Conservation (phyloP, 176 grass and related monocot genomes). For the Triticum timopheevii region DNA sequence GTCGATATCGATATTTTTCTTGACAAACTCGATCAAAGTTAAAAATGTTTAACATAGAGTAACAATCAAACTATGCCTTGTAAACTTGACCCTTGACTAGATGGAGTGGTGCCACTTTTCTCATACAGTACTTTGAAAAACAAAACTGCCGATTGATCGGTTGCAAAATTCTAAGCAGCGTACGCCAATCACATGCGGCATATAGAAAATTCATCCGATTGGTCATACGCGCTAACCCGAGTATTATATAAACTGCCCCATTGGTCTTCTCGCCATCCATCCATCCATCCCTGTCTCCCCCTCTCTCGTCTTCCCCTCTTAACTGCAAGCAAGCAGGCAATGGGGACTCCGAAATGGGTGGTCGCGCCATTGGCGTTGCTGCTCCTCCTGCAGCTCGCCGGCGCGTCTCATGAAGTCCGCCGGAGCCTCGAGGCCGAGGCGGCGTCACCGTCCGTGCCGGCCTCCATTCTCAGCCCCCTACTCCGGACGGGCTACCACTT, state of each 20-base stretch:
- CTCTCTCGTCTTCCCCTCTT: neutral
- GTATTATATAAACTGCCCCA: conserved; percentile 14
- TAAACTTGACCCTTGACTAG: neutral
- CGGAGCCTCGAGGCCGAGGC: conserved; percentile 10
- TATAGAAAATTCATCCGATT: conserved; percentile 4
- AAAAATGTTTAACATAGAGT: neutral
- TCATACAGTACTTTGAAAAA: neutral
- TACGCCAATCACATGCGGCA: neutral
- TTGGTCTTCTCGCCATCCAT: conserved; percentile 10
- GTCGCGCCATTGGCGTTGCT: neutral
- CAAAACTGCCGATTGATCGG: neutral
- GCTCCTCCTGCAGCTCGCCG: conserved; percentile 9
- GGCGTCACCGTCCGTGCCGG: conserved; percentile 15
- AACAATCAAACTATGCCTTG: neutral
- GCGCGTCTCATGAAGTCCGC: neutral
- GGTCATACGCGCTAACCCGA: neutral
- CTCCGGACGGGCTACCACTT: conserved; percentile 60
- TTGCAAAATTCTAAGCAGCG: neutral
- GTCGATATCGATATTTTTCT: too few species aligned
- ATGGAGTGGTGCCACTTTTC: neutral
- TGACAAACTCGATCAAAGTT: neutral
- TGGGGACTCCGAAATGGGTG: neutral
- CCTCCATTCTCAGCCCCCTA: conserved; percentile 47
- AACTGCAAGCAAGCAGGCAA: neutral
- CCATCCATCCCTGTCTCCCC: neutral